phyloP scores from a whole-genome alignment of 306 rosid genomes.

The Neltuma alba region DNA sequence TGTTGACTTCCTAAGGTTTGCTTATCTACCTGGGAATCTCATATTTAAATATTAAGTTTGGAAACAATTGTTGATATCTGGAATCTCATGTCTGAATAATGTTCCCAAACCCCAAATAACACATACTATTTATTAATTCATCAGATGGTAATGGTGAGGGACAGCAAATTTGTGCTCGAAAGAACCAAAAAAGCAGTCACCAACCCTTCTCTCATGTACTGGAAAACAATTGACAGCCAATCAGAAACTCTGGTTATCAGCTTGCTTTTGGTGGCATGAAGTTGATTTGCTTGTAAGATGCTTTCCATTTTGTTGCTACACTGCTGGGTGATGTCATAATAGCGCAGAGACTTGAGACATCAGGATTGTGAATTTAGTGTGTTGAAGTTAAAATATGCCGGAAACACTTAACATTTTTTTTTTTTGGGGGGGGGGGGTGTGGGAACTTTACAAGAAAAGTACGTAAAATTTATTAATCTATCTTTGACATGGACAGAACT shows the following conservation, averaged over 20 bases:
- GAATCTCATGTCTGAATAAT: neutral
- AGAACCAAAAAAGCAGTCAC: neutral
- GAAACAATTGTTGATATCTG: neutral
- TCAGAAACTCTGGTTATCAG: neutral
- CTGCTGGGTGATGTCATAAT: neutral
- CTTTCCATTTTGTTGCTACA: neutral
- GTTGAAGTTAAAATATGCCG: neutral
- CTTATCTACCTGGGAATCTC: neutral
- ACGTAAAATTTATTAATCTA: neutral
- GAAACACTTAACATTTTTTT: too few relatives aligned
- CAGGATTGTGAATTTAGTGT: neutral
- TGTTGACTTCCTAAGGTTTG: neutral
- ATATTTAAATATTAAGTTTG: constrained; percentile 1
- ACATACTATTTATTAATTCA: neutral
- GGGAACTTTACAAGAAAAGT: neutral
- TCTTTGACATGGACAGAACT: neutral
- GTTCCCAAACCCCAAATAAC: neutral
- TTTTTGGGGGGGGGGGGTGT: too few relatives aligned
- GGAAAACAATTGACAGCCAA: neutral
- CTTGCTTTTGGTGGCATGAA: neutral
- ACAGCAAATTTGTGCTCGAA: neutral
- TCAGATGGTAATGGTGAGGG: neutral
- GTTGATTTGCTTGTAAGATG: neutral
- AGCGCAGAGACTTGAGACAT: neutral
- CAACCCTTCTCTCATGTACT: neutral